Evolutionary conservation across 768 basidiomycete species (phyloP).

Genomic region (Podaxis carcinomalis): DNA sequence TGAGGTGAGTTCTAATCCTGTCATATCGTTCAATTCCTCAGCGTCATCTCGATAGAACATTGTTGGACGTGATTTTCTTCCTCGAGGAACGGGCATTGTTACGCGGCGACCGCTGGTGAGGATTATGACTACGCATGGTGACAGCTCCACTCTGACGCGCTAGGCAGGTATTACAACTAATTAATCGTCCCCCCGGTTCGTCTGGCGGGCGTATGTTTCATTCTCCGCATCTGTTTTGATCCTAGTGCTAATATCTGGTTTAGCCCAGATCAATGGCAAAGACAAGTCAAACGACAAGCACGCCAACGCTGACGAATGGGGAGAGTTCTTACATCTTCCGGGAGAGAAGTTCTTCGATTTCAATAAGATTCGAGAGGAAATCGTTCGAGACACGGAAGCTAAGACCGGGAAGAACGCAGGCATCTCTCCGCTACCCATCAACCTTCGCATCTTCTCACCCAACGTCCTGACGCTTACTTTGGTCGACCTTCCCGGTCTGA

Average conservation of each 20-base stretch:
- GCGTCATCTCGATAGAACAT: slow-evolving; percentile 64
- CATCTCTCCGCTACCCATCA: slow-evolving; percentile 96
- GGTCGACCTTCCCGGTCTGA: slow-evolving; percentile 95
- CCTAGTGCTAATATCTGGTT: slow-evolving; percentile 16
- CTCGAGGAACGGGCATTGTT: slow-evolving; percentile 98
- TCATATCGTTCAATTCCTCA: not conserved
- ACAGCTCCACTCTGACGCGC: not conserved
- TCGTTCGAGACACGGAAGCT: slow-evolving; percentile 93
- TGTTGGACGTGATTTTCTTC: slow-evolving; percentile 96
- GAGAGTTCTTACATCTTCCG: slow-evolving; percentile 95
- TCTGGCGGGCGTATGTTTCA: slow-evolving; percentile 17
- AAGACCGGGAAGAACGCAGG: slow-evolving; percentile 99
- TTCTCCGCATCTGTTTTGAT: not conserved
- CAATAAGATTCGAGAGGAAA: slow-evolving; percentile 93
- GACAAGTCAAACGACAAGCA: slow-evolving; percentile 59
- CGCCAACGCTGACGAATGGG: slow-evolving; percentile 96
- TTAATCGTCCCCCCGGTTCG: slow-evolving; percentile 67
- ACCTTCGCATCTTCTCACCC: slow-evolving; percentile 94
- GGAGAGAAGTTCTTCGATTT: slow-evolving; percentile 99
- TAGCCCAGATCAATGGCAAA: slow-evolving; percentile 37
- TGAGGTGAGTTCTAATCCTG: slow-evolving; percentile 49
- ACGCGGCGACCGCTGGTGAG: slow-evolving; percentile 92
- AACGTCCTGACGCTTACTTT: slow-evolving; percentile 96
- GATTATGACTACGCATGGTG: not conserved
- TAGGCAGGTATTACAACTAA: slow-evolving; percentile 84